Percentiles rank a stretch among this genome's conserved stretches.
Evolutionary conservation across 805 yeast species (phyloP).

Genomic region (Naumovozyma castellii): DNA sequence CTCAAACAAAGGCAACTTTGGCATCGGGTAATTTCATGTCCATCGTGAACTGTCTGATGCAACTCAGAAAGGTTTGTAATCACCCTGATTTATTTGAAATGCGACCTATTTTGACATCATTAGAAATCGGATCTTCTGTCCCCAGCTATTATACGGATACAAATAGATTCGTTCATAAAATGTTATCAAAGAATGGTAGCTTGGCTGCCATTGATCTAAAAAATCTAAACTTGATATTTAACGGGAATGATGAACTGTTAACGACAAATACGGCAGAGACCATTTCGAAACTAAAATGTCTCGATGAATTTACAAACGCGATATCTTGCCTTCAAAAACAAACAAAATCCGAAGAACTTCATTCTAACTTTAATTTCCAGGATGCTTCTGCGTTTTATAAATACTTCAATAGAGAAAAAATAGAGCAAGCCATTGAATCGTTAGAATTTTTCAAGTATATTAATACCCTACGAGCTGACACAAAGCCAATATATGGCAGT

Average conservation of each 20-base stretch:
- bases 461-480: constrained; percentile 55
- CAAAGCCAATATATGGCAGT: constrained; percentile 58
- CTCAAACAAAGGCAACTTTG: constrained; percentile 87
- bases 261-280: constrained; percentile 41
- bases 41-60: constrained; percentile 96
- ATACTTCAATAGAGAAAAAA: constrained; percentile 43
- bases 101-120: constrained; percentile 86
- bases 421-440: constrained; percentile 41
- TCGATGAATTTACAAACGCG: constrained; percentile 37
- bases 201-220: constrained; percentile 35
- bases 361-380: constrained; percentile 15
- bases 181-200: neutral
- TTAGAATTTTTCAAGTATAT: constrained; percentile 50
- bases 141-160: constrained; percentile 37
- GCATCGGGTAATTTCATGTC: constrained; percentile 92
- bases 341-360: constrained; percentile 6
- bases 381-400: constrained; percentile 52
- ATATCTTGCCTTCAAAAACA: constrained; percentile 33
- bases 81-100: constrained; percentile 96
- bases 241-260: constrained; percentile 35
- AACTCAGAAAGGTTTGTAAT: constrained; percentile 88
- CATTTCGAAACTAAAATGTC: constrained; percentile 38
- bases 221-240: constrained; percentile 53
- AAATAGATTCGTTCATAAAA: constrained; percentile 33
- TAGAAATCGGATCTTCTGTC: constrained; percentile 62